Percentiles rank a stretch among this genome's conserved stretches.
Evolutionary conservation across 2,329 filamentous ascomycete genomes (phyloP).

Genomic region (Ascosphaera apis): DNA sequence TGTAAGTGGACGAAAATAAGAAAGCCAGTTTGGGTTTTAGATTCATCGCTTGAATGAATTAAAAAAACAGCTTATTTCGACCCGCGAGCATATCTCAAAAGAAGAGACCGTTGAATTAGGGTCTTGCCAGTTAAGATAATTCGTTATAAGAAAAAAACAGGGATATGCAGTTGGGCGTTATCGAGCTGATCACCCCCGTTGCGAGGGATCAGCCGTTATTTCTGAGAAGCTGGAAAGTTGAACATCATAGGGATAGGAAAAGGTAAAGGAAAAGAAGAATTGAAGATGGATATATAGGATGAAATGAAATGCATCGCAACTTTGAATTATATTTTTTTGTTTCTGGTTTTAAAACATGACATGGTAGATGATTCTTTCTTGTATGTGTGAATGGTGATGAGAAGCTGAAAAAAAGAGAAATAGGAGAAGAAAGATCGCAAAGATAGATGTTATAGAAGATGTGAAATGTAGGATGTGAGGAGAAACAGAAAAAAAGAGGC

Average conservation of each 20-base stretch:
- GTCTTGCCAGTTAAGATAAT: too few species aligned
- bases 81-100: too few species aligned
- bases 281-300: not conserved
- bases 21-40: too few species aligned
- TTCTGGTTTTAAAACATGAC: not conserved
- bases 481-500: conserved; percentile 1
- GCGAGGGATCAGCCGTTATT: conserved; percentile 1
- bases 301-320: not conserved
- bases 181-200: conserved; percentile 1
- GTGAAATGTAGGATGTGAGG: not conserved
- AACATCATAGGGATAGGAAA: not conserved
- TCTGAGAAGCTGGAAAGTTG: not conserved
- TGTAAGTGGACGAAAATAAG: too few species aligned
- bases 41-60: too few species aligned
- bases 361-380: not conserved
- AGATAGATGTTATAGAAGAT: too few species aligned
- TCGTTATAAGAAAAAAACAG: not conserved
- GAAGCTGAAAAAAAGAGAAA: not conserved
- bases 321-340: not conserved
- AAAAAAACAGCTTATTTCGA: too few species aligned
- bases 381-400: not conserved
- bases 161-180: not conserved
- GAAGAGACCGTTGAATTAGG: too few species aligned
- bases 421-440: not conserved
- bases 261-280: not conserved